phyloP scores from a whole-genome alignment of 139 green algal species.

The Gonium pectorale region DNA sequence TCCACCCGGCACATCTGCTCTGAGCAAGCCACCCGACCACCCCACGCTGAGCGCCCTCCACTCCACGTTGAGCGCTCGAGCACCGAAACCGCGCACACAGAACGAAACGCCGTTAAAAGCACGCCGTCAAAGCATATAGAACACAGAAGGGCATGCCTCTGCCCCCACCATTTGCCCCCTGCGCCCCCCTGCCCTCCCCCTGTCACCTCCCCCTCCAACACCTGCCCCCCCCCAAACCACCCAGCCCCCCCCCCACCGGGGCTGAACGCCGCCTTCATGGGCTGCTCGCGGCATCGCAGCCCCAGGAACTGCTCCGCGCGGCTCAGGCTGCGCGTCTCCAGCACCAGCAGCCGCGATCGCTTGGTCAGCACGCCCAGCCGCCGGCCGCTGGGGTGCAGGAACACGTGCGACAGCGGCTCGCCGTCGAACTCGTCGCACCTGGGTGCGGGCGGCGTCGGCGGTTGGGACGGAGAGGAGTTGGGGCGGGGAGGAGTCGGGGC shows the following conservation, averaged over 20 bases:
- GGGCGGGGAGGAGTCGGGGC: background rate
- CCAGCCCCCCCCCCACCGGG: conserved; percentile 41
- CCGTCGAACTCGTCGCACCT: conserved; percentile 45
- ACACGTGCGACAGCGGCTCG: conserved; percentile 36
- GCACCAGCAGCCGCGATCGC: conserved; percentile 38
- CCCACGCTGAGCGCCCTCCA: too few species aligned
- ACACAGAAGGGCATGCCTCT: too few species aligned
- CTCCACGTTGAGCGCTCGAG: too few species aligned
- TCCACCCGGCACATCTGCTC: too few species aligned
- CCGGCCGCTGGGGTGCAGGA: conserved; percentile 39
- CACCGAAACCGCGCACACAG: too few species aligned
- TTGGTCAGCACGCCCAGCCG: conserved; percentile 55
- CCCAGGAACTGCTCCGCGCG: conserved; percentile 35
- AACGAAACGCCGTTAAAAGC: too few species aligned
- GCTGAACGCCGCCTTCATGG: conserved; percentile 52
- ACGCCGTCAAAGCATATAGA: too few species aligned
- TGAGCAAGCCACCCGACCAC: too few species aligned
- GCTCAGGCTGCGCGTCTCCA: conserved; percentile 53
- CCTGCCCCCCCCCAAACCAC: background rate
- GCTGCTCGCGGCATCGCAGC: conserved; percentile 36
- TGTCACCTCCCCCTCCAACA: background rate
- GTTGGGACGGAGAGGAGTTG: background rate
- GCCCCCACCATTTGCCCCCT: background rate
- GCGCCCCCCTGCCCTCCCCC: background rate
- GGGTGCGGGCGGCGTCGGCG: background rate